phyloP scores from a whole-genome alignment of 169 alveolate species.

The Plasmodium gaboni region DNA sequence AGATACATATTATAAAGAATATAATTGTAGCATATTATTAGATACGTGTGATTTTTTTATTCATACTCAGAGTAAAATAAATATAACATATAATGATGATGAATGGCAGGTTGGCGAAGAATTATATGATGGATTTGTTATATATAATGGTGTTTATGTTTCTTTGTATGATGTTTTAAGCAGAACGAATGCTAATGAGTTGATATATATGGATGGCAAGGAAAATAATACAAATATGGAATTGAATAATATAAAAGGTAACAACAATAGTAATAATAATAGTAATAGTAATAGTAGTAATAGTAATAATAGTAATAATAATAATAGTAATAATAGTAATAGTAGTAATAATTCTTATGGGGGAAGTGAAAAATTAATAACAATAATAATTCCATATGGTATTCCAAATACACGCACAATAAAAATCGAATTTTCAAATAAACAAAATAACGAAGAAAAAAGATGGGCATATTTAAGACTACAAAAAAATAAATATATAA shows the following conservation, averaged over 20 bases:
- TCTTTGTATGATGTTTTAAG: slow-evolving; percentile 28
- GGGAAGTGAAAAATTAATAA: background rate
- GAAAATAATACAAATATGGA: too few relatives aligned
- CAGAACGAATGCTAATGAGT: slow-evolving; percentile 2
- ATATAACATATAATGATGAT: slow-evolving; percentile 13
- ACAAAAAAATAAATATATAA: slow-evolving; percentile 10
- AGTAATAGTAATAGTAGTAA: too few relatives aligned
- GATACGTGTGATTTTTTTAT: slow-evolving; percentile 37
- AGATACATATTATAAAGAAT: slow-evolving; percentile 11
- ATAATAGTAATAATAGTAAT: too few relatives aligned
- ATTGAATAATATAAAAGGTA: too few relatives aligned
- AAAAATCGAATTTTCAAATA: slow-evolving; percentile 30
- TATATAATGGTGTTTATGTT: slow-evolving; percentile 12
- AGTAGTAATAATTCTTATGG: background rate
- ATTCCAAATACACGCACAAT: slow-evolving; percentile 25
- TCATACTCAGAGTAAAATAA: slow-evolving; percentile 29
- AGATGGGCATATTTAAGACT: slow-evolving; percentile 20
- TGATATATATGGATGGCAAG: background rate
- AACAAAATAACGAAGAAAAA: background rate
- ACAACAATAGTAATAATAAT: too few relatives aligned
- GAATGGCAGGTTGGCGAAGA: slow-evolving; percentile 9
- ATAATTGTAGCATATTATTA: slow-evolving; percentile 13
- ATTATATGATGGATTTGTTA: background rate
- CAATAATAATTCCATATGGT: slow-evolving; percentile 4
- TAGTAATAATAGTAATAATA: too few relatives aligned